Evolutionary conservation across 352 stramenopile genomes (phyloP).

Genomic region (Pythium utonaiense): DNA sequence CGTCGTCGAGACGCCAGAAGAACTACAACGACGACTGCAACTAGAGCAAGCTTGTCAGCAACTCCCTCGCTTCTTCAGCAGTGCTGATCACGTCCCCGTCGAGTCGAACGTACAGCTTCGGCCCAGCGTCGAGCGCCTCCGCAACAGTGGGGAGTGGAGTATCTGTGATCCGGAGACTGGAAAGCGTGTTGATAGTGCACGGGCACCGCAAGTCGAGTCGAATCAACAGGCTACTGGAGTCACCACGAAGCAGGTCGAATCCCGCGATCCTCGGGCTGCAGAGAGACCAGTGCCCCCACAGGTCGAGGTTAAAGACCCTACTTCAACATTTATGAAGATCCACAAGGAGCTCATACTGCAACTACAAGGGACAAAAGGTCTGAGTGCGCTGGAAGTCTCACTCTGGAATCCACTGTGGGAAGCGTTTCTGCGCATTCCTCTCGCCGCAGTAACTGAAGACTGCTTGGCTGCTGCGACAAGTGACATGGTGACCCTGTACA

Average conservation of each 20-base stretch:
- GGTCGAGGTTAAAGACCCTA: background rate
- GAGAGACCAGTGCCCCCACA: background rate
- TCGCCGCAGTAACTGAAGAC: background rate
- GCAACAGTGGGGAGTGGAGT: slow-evolving; percentile 79
- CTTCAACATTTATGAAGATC: slow-evolving; percentile 16
- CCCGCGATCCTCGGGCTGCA: background rate
- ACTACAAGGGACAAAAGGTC: slow-evolving; percentile 24
- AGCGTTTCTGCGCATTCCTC: background rate
- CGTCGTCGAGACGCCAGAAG: slow-evolving; percentile 75
- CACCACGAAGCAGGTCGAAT: slow-evolving; percentile 8
- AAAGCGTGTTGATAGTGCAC: slow-evolving; percentile 27
- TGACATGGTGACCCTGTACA: slow-evolving; percentile 18
- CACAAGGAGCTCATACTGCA: slow-evolving; percentile 26
- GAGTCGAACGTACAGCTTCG: slow-evolving; percentile 36
- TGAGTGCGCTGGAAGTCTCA: slow-evolving; percentile 18
- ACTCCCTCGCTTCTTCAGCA: slow-evolving; percentile 66
- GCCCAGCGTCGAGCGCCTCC: slow-evolving; percentile 65
- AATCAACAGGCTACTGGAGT: background rate
- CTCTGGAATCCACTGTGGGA: slow-evolving; percentile 5
- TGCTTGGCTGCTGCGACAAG: background rate
- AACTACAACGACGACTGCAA: slow-evolving; percentile 43
- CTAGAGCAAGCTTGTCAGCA: slow-evolving; percentile 56
- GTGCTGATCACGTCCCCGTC: slow-evolving; percentile 34
- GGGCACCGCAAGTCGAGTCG: background rate
- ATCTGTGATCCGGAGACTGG: slow-evolving; percentile 81